phyloP scores from a whole-genome alignment of 2,329 filamentous ascomycete genomes.

The Aspergillus costaricaensis region DNA sequence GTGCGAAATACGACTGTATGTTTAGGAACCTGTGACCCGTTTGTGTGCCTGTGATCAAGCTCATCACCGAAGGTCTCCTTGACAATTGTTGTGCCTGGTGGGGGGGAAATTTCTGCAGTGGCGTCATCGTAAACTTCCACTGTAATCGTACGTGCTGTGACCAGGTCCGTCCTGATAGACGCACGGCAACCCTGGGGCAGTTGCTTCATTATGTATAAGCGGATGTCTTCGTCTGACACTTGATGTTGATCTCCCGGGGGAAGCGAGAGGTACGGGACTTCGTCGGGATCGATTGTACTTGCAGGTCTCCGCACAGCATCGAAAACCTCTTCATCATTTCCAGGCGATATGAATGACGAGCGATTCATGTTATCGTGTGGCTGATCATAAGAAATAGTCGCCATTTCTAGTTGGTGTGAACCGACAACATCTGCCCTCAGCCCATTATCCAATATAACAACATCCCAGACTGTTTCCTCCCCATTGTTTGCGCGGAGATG shows the following conservation, averaged over 20 bases:
- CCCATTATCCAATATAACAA: slow-evolving; percentile 51
- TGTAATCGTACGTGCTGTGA: slow-evolving; percentile 49
- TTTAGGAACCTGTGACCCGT: slow-evolving; percentile 39
- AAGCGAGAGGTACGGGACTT: slow-evolving; percentile 32
- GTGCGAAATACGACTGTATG: slow-evolving; percentile 51
- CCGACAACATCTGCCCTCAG: slow-evolving; percentile 50
- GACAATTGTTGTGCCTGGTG: slow-evolving; percentile 49
- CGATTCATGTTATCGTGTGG: slow-evolving; percentile 51
- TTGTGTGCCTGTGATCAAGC: slow-evolving; percentile 34
- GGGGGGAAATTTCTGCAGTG: slow-evolving; percentile 45
- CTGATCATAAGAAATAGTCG: slow-evolving; percentile 45
- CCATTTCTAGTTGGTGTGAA: slow-evolving; percentile 39
- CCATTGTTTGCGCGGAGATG: slow-evolving; percentile 44
- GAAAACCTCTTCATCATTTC: slow-evolving; percentile 39
- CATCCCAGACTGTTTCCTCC: slow-evolving; percentile 50
- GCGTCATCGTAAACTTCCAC: slow-evolving; percentile 50
- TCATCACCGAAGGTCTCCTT: slow-evolving; percentile 53
- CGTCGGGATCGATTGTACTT: slow-evolving; percentile 26
- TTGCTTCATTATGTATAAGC: slow-evolving; percentile 51
- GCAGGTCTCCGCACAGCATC: slow-evolving; percentile 41
- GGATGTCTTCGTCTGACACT: slow-evolving; percentile 49
- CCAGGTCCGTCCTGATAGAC: slow-evolving; percentile 45
- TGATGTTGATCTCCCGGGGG: slow-evolving; percentile 40
- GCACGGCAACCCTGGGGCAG: slow-evolving; percentile 46
- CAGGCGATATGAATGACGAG: slow-evolving; percentile 52